A percentile compares a stretch with the other conserved stretches of the same genome.
These are phyloP conservation scores for Exophiala viscosa DNA, from an alignment of 2,329 filamentous ascomycete species.

Conservation along the genomic window DNA sequence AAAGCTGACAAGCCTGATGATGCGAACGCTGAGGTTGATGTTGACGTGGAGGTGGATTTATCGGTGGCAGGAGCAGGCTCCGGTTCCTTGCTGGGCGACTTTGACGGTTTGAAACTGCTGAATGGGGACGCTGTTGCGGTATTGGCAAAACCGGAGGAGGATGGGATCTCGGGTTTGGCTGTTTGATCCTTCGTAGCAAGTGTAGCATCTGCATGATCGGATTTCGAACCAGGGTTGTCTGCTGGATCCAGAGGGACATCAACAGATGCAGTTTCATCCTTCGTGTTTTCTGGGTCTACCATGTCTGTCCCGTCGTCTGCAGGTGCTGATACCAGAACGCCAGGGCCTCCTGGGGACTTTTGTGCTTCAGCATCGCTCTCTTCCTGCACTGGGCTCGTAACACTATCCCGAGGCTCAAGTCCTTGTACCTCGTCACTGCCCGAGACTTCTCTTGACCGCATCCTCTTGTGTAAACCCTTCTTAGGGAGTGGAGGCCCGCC, in stretches of 20 bases:
- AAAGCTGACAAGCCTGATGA: conserved; percentile 66
- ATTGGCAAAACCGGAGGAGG: conserved; percentile 40
- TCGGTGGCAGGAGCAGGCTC: conserved; percentile 24
- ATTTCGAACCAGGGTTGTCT: background rate
- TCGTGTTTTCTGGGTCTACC: background rate
- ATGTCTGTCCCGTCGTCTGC: conserved; percentile 16
- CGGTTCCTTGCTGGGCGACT: conserved; percentile 29
- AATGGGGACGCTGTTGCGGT: conserved; percentile 44
- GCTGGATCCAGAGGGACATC: background rate
- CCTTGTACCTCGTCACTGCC: conserved; percentile 17
- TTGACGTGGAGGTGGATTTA: conserved; percentile 52
- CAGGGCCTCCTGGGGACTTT: conserved; percentile 26
- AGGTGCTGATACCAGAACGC: conserved; percentile 20
- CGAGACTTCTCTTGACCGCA: conserved; percentile 33
- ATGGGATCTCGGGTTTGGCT: conserved; percentile 7
- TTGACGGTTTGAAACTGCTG: conserved; percentile 33
- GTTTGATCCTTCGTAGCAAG: background rate
- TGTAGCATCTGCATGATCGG: background rate
- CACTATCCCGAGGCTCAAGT: conserved; percentile 17
- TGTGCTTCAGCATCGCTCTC: conserved; percentile 26
- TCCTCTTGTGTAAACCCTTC: conserved; percentile 32
- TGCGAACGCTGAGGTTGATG: conserved; percentile 61
- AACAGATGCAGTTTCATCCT: background rate
- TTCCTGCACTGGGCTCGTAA: conserved; percentile 26
- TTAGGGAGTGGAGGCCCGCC: conserved; percentile 21